Conservation (phyloP, 2,329 filamentous ascomycete genomes). For the Penicillium sp. region DNA sequence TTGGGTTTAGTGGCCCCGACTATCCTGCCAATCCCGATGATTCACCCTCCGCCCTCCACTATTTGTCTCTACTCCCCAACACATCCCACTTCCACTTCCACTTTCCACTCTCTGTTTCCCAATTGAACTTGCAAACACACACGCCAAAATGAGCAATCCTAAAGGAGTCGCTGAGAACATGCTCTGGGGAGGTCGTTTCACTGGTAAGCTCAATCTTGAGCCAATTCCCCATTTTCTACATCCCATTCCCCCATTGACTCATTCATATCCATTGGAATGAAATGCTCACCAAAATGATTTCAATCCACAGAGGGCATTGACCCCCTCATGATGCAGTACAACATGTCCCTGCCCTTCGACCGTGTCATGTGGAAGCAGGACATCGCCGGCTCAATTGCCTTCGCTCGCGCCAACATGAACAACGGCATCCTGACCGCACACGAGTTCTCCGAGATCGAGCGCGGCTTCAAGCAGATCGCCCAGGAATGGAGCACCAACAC, state of each 20-base stretch:
- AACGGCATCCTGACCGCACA: conserved; percentile 71
- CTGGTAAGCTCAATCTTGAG: conserved; percentile 46
- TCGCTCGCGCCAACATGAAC: conserved; percentile 78
- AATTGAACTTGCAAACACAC: conserved; percentile 1
- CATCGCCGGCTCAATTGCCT: conserved; percentile 79
- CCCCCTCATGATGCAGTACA: conserved; percentile 85
- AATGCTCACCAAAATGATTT: conserved; percentile 19
- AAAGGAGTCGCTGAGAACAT: conserved; percentile 53
- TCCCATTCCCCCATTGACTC: conserved; percentile 17
- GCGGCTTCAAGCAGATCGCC: conserved; percentile 65
- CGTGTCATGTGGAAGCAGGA: conserved; percentile 78
- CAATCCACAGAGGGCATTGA: conserved; percentile 71
- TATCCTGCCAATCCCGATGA: background rate
- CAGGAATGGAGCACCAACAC: conserved; percentile 48
- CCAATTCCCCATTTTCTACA: conserved; percentile 7
- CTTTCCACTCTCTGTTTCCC: background rate
- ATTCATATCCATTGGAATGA: conserved; percentile 1
- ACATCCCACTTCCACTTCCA: conserved; percentile 5
- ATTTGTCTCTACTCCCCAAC: background rate
- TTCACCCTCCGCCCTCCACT: background rate
- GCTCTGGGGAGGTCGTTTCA: conserved; percentile 67
- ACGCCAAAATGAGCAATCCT: conserved; percentile 38
- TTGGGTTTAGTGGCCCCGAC: background rate
- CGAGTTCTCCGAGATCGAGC: conserved; percentile 76
- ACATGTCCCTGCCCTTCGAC: conserved; percentile 80